These are phyloP conservation scores for Trametes sp. DNA, from an alignment of 1,284 basidiomycete genomes.

Conservation along the genomic window DNA sequence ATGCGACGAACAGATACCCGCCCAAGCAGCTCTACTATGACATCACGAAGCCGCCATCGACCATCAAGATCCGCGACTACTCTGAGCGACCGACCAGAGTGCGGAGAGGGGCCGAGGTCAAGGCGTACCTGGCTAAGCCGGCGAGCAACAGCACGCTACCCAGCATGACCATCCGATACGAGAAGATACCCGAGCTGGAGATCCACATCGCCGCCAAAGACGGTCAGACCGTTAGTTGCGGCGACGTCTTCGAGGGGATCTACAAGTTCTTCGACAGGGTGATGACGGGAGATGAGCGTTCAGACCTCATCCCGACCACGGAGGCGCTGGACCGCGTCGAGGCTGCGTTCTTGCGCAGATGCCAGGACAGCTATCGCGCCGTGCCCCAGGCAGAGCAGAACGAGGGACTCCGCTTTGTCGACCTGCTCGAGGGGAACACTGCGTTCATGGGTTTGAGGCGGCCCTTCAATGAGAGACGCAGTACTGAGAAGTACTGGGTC, in stretches of 20 bases:
- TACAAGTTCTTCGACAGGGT: constrained; percentile 53
- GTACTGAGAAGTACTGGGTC: constrained; percentile 21
- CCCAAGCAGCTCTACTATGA: constrained; percentile 35
- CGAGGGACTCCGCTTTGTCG: constrained; percentile 57
- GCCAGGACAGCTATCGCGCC: constrained; percentile 40
- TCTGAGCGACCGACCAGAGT: constrained; percentile 11
- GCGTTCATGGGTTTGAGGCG: constrained; percentile 51
- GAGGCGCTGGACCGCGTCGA: constrained; percentile 44
- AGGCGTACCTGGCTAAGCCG: constrained; percentile 42
- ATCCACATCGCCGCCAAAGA: constrained; percentile 49
- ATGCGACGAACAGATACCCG: constrained; percentile 23
- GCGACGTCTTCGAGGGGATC: constrained; percentile 63
- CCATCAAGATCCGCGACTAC: constrained; percentile 34
- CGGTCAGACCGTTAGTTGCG: constrained; percentile 51
- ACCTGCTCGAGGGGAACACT: constrained; percentile 53
- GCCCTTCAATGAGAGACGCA: constrained; percentile 31
- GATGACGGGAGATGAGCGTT: constrained; percentile 52
- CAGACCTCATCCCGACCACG: constrained; percentile 36
- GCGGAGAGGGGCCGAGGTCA: constrained; percentile 26
- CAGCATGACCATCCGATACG: constrained; percentile 47
- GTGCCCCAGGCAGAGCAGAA: constrained; percentile 38
- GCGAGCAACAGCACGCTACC: constrained; percentile 43
- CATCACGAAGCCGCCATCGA: constrained; percentile 38
- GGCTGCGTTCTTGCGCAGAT: constrained; percentile 53
- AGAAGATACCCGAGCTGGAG: constrained; percentile 48